Percentiles rank a stretch among this genome's conserved stretches.
Conservation (phyloP, 192 early-diverging fungal genomes). For the Chytriomyces confervae region DNA sequence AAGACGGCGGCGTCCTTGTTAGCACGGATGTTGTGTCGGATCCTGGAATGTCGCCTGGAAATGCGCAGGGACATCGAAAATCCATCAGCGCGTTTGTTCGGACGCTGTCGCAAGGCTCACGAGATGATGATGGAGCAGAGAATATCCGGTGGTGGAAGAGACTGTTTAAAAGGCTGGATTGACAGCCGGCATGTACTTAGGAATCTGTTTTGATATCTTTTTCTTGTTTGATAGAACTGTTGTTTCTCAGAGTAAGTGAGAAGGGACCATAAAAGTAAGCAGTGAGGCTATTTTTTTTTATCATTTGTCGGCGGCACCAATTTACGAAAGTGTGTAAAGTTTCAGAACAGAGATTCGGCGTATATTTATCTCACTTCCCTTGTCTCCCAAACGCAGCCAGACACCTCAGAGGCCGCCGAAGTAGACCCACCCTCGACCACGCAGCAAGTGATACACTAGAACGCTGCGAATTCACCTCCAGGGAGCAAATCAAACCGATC, state of each 20-base stretch:
- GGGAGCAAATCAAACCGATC: neutral
- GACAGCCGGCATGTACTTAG: neutral
- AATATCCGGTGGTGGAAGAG: conserved; percentile 31
- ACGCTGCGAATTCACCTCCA: neutral
- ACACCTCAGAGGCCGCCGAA: too few species aligned
- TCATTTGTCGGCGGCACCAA: too few species aligned
- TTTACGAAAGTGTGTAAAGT: too few species aligned
- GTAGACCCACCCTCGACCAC: too few species aligned
- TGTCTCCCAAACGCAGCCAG: too few species aligned
- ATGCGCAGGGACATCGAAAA: conserved; percentile 2
- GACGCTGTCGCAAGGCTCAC: conserved; percentile 20
- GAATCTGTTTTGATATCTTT: neutral
- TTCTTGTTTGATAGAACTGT: neutral
- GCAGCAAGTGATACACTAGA: neutral
- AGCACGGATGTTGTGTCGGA: neutral
- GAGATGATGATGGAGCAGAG: conserved; percentile 12
- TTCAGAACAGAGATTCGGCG: too few species aligned
- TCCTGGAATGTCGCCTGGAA: neutral
- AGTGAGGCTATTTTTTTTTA: too few species aligned
- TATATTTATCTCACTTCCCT: too few species aligned
- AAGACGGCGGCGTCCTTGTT: neutral
- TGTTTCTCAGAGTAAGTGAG: neutral
- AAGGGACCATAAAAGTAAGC: neutral
- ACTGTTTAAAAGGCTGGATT: conserved; percentile 15
- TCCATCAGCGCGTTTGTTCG: conserved; percentile 21